These are phyloP conservation scores for Mangifera indica DNA, from an alignment of 345 rosid species.

Conservation along the genomic window DNA sequence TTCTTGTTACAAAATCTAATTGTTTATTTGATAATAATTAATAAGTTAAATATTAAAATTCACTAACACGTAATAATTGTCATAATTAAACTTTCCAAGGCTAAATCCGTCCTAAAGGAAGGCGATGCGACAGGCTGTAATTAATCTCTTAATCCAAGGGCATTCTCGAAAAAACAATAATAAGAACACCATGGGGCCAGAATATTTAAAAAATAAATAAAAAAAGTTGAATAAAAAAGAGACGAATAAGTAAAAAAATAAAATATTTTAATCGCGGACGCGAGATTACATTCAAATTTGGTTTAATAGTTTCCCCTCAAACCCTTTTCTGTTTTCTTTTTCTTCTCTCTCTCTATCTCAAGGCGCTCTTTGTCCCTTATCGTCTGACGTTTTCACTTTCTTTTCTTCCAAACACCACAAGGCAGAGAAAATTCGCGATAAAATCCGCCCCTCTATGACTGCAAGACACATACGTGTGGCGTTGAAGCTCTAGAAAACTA, in stretches of 20 bases:
- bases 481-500: neutral
- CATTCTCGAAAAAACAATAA: conserved; percentile 6
- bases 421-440: conserved; percentile 13
- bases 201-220: neutral
- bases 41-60: neutral
- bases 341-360: conserved; percentile 22
- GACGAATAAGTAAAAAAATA: neutral
- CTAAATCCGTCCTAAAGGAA: conserved; percentile 14
- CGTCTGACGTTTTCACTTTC: conserved; percentile 42
- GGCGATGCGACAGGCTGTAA: conserved; percentile 1
- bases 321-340: conserved; percentile 12
- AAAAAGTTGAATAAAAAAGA: neutral
- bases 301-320: conserved; percentile 28
- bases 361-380: conserved; percentile 49
- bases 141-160: conserved; percentile 14
- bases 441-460: conserved; percentile 2
- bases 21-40: no score
- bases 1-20: neutral
- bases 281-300: conserved; percentile 40
- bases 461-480: neutral
- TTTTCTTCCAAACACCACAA: conserved; percentile 27
- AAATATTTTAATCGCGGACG: conserved; percentile 36
- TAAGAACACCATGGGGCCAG: conserved; percentile 11
- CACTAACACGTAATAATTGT: conserved; percentile 11
- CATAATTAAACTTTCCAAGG: neutral